Evolutionary conservation across 805 yeast species (phyloP).

Genomic region (Candida ascalaphidarum): DNA sequence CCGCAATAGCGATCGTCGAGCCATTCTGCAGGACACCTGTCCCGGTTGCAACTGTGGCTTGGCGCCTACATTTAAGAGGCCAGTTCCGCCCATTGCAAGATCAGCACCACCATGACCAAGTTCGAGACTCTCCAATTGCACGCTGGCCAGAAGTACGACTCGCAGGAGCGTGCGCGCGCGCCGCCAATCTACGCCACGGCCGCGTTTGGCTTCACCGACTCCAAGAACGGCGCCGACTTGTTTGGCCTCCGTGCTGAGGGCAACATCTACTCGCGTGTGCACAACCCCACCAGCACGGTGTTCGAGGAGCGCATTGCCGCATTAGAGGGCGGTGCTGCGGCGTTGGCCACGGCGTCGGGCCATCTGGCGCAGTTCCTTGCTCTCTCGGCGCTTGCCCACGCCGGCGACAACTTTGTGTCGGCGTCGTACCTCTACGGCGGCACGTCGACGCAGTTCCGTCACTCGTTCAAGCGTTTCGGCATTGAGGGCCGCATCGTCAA

Average conservation of each 20-base stretch:
- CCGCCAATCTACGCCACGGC: conserved; percentile 91
- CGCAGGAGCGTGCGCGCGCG: conserved; percentile 69
- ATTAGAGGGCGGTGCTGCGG: conserved; percentile 87
- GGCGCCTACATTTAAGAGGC: too few species aligned
- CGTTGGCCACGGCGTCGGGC: conserved; percentile 88
- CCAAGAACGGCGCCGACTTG: conserved; percentile 86
- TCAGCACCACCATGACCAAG: too few species aligned
- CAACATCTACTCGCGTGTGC: conserved; percentile 79
- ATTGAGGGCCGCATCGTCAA: conserved; percentile 78
- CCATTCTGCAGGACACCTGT: too few species aligned
- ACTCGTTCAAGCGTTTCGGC: conserved; percentile 82
- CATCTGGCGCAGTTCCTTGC: conserved; percentile 93
- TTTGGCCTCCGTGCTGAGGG: conserved; percentile 83
- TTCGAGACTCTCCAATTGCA: conserved; percentile 91
- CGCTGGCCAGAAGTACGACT: conserved; percentile 80
- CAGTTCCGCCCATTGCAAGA: too few species aligned
- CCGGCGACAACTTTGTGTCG: conserved; percentile 86
- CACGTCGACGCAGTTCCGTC: conserved; percentile 91
- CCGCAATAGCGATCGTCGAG: too few species aligned
- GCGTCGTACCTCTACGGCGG: conserved; percentile 91
- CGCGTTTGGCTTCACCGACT: conserved; percentile 80
- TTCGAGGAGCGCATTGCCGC: conserved; percentile 91
- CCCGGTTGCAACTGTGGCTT: too few species aligned
- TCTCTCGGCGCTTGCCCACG: conserved; percentile 70
- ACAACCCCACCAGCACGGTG: conserved; percentile 89